These are phyloP conservation scores for Diaporthe sp. DNA, from an alignment of 2,329 filamentous ascomycete genomes.

Conservation along the genomic window DNA sequence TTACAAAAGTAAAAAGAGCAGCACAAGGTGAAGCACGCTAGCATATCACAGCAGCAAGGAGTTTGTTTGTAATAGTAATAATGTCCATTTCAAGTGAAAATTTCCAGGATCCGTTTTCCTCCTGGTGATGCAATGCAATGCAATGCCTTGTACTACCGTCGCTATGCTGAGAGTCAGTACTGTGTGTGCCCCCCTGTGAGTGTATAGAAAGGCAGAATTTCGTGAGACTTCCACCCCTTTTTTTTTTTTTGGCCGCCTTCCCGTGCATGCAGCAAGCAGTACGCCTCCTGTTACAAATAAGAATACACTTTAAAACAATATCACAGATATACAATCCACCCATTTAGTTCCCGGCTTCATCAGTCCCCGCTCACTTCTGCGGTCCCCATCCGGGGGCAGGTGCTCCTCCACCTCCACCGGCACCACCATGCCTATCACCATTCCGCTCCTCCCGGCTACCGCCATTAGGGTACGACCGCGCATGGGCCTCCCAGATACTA, in stretches of 20 bases:
- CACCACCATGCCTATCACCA: neutral
- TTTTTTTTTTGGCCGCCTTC: neutral
- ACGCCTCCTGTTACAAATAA: constrained; percentile 8
- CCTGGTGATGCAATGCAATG: constrained; percentile 26
- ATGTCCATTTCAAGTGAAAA: neutral
- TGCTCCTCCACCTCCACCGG: neutral
- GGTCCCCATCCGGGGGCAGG: constrained; percentile 22
- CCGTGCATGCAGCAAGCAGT: neutral
- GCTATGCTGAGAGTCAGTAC: constrained; percentile 18
- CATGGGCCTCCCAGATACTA: neutral
- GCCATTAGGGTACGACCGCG: constrained; percentile 13
- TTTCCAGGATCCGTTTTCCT: neutral
- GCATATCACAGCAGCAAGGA: neutral
- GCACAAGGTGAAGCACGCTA: rapidly evolving
- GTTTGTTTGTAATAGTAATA: neutral
- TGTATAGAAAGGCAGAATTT: neutral
- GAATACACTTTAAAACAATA: neutral
- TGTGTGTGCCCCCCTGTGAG: neutral
- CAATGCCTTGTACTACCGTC: constrained; percentile 24
- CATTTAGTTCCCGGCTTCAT: neutral
- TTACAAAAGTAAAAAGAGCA: neutral
- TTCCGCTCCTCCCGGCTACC: constrained; percentile 7
- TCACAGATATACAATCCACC: neutral
- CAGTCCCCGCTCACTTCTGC: neutral
- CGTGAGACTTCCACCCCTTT: neutral